Percentiles rank a stretch among this genome's conserved stretches.
Evolutionary conservation across 495 filamentous ascomycete species (phyloP).

Genomic region (Sordaria brevicollis): DNA sequence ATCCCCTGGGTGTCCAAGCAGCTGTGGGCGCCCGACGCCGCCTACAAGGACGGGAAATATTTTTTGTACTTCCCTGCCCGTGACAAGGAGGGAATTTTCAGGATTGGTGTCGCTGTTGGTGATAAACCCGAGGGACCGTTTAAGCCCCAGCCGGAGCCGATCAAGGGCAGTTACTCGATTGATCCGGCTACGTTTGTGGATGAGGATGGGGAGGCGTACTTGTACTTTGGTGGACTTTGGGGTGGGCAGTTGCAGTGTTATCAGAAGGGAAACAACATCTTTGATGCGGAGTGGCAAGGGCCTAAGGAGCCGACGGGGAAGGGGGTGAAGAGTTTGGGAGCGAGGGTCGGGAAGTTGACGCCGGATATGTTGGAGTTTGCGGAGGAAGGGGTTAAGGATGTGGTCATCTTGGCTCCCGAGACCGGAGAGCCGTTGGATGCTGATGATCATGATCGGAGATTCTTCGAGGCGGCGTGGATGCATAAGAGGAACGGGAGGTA

Average conservation of each 20-base stretch:
- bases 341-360: slow-evolving; percentile 50
- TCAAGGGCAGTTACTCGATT: slow-evolving; percentile 50
- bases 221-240: slow-evolving; percentile 62
- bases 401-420: slow-evolving; percentile 48
- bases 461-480: slow-evolving; percentile 74
- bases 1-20: slow-evolving; percentile 56
- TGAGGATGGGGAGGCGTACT: slow-evolving; percentile 47
- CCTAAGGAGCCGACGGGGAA: slow-evolving; percentile 45
- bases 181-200: slow-evolving; percentile 57
- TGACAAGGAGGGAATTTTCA: slow-evolving; percentile 48
- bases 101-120: slow-evolving; percentile 51
- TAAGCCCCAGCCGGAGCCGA: slow-evolving; percentile 44
- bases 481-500: slow-evolving; percentile 54
- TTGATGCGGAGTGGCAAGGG: slow-evolving; percentile 36
- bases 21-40: slow-evolving; percentile 56
- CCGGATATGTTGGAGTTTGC: slow-evolving; percentile 53
- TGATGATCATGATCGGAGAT: slow-evolving; percentile 61
- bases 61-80: slow-evolving; percentile 57
- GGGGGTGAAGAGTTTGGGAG: slow-evolving; percentile 38
- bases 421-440: slow-evolving; percentile 46
- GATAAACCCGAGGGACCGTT: slow-evolving; percentile 49
- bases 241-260: slow-evolving; percentile 58
- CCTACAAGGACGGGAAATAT: slow-evolving; percentile 48
- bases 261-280: slow-evolving; percentile 33
- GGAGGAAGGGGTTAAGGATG: slow-evolving; percentile 31